These are phyloP conservation scores for Globisporangium lucens DNA, from an alignment of 352 stramenopile species.

Conservation along the genomic window DNA sequence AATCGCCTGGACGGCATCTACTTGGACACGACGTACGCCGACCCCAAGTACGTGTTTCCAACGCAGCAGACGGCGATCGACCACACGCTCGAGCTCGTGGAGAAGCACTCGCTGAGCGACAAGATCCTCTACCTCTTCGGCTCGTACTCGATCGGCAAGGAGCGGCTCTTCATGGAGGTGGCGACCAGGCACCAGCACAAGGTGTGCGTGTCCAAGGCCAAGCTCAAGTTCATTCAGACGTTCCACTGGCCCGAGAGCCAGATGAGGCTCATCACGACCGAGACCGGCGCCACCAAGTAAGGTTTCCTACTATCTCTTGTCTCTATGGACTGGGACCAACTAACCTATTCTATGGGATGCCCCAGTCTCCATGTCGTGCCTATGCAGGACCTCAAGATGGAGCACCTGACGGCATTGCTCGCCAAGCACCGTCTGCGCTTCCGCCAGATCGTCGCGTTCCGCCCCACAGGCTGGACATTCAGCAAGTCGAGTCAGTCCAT, in stretches of 20 bases:
- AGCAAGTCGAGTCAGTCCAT: conserved; percentile 47
- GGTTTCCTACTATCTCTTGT: conserved; percentile 3
- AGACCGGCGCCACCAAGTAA: conserved; percentile 67
- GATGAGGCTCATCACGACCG: conserved; percentile 88
- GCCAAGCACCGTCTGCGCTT: conserved; percentile 67
- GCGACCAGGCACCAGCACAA: conserved; percentile 71
- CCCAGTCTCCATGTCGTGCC: conserved; percentile 90
- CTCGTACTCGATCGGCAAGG: conserved; percentile 97
- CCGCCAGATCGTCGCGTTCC: conserved; percentile 90
- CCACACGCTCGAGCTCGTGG: conserved; percentile 59
- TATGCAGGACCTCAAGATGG: conserved; percentile 92
- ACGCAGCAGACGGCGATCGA: conserved; percentile 77
- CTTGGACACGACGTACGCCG: conserved; percentile 97
- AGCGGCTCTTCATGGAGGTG: conserved; percentile 95
- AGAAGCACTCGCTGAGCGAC: conserved; percentile 50
- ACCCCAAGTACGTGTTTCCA: conserved; percentile 93
- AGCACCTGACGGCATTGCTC: conserved; percentile 73
- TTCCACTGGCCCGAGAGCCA: conserved; percentile 81
- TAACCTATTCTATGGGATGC: background rate
- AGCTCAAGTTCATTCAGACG: conserved; percentile 83
- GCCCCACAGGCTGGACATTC: conserved; percentile 93
- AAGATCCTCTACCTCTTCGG: conserved; percentile 93
- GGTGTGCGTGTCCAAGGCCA: conserved; percentile 75
- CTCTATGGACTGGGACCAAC: background rate
- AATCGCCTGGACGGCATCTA: conserved; percentile 84